Evolutionary conservation across 2,329 filamentous ascomycete species (phyloP), one percentile per base, ranked within the genome.

Genomic region (Aureobasidium uvarum): DNA sequence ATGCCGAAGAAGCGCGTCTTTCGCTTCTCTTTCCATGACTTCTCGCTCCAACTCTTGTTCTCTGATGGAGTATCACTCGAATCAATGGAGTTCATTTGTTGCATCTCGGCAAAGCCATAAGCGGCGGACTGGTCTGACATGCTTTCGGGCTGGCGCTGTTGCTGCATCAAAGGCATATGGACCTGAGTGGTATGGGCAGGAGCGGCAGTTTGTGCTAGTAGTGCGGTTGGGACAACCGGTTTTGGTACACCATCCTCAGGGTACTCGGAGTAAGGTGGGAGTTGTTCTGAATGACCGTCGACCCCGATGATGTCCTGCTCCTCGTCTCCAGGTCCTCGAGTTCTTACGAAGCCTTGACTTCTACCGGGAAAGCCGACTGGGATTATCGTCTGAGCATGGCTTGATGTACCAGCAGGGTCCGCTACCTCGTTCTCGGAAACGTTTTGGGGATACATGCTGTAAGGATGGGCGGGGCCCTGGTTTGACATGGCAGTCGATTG

Each of bases 261-360:
- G 76, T 96, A 97, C 74, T 92, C 84, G 16, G 91, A 91, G 74
- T 98, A 98, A 0, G 94, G 94, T 14, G 94, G 94, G 20, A 97
- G 80, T 75, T 96, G 91, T 76, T 98, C 94, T 1, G 90, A 89
- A 73, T 97, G 92, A 1, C 93, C 93, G 72, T 96, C 87, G 0
- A 90, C 90, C 1, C 92, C 92, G 60, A 97, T 89, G 63, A 97
- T 86, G 74, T 93, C 92, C 54, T 89, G 91, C 71, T 96, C 93
- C 77, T 96, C 92, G 62, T 91, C 91, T 65, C 92, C 90, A 0
- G 91, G 89, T 0, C 89, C 90, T 60, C 91, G 77, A 60, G 89
- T 86, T 68, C 90, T 82, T 72, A 89, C 89, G 71, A 92, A 96
- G 11, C 67, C 69, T 64, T 83, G 85, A 6, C 81, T 81, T 41